A percentile compares a stretch with the other conserved stretches of the same genome.
These are phyloP conservation scores for Eucalyptus viminalis DNA, from an alignment of 345 rosid species.

Conservation along the genomic window DNA sequence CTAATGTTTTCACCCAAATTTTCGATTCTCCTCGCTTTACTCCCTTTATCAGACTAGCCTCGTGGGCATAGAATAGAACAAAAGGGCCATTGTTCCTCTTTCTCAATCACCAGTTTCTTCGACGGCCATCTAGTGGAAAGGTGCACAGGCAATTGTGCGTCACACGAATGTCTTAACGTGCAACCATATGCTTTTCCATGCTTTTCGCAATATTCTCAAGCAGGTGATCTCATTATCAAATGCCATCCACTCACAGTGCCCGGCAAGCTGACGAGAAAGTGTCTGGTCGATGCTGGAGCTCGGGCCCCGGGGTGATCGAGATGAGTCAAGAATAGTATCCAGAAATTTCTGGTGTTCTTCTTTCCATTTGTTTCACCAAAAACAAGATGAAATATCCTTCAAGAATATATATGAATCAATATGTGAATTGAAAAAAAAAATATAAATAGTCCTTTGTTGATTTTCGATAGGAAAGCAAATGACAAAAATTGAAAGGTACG, in stretches of 20 bases:
- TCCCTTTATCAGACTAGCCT: neutral
- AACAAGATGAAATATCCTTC: neutral
- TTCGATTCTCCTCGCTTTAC: neutral
- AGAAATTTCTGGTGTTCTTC: neutral
- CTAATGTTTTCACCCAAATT: neutral
- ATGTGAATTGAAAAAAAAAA: neutral
- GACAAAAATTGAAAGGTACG: neutral
- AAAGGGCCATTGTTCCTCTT: neutral
- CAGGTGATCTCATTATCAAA: neutral
- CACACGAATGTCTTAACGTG: neutral
- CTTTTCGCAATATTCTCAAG: neutral
- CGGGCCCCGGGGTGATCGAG: neutral
- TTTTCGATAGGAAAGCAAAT: neutral
- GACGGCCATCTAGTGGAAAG: neutral
- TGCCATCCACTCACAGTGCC: neutral
- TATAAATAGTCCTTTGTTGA: fast-evolving
- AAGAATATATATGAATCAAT: neutral
- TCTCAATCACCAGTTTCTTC: neutral
- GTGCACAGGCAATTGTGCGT: neutral
- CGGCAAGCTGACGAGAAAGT: neutral
- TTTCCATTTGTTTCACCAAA: neutral
- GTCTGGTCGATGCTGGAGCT: neutral
- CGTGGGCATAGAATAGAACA: neutral
- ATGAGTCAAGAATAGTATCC: neutral
- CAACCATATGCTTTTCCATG: neutral